Evolutionary conservation across 176 grass and related monocot genomes (phyloP).

Genomic region (Oryza meridionalis): DNA sequence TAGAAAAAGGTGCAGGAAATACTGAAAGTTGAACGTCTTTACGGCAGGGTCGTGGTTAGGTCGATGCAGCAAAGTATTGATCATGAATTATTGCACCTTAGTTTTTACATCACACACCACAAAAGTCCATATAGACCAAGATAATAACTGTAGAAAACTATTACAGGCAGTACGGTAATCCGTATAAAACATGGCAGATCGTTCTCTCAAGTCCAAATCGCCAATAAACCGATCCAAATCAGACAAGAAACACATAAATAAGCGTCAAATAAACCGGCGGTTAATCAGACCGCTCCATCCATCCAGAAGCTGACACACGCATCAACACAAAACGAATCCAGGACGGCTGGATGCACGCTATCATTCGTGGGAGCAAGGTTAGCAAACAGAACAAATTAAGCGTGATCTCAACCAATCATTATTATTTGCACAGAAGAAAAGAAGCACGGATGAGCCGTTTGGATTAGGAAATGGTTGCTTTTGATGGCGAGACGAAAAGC

Average conservation of each 20-base stretch:
- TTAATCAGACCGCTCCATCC: neutral
- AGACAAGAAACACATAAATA: neutral
- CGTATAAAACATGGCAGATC: neutral
- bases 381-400: neutral
- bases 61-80: neutral
- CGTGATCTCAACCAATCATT: neutral
- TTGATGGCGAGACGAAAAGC: constrained; percentile 5
- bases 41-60: neutral
- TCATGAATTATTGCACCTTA: neutral
- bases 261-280: constrained; percentile 36
- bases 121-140: neutral
- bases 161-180: neutral
- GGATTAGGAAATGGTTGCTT: neutral
- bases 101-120: neutral
- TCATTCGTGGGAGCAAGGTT: neutral
- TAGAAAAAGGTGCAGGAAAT: neutral
- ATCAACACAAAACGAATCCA: neutral
- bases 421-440: neutral
- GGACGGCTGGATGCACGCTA: neutral
- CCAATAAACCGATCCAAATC: neutral
- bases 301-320: constrained; percentile 9
- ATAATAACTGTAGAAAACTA: neutral
- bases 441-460: neutral
- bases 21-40: neutral
- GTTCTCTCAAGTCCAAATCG: neutral